These are phyloP conservation scores for Streptanthus diversifolius DNA, from an alignment of 345 rosid species.

Conservation along the genomic window DNA sequence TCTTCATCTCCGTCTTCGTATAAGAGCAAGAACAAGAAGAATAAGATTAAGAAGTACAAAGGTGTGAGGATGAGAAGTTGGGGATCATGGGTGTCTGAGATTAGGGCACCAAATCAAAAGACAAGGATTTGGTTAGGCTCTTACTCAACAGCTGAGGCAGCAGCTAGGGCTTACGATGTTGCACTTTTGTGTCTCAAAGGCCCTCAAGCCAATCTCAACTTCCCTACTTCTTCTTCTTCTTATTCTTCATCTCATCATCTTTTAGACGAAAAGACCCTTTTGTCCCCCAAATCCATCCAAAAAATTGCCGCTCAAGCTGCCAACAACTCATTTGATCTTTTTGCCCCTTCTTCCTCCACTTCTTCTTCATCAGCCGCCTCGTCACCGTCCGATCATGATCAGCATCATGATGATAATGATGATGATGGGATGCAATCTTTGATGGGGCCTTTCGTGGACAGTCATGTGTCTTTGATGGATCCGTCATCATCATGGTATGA, in stretches of 20 bases:
- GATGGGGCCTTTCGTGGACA: constrained; percentile 29
- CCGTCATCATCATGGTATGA: constrained; percentile 38
- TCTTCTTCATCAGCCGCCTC: constrained; percentile 30
- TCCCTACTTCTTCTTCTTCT: constrained; percentile 52
- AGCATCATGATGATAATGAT: constrained; percentile 34
- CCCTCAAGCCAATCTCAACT: constrained; percentile 80
- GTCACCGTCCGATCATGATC: constrained; percentile 34
- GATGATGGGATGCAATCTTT: constrained; percentile 43
- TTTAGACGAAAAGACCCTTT: constrained; percentile 30
- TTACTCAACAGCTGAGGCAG: constrained; percentile 92
- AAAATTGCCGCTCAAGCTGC: constrained; percentile 82
- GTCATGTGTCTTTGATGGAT: constrained; percentile 37
- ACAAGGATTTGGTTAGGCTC: constrained; percentile 98
- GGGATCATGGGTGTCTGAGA: constrained; percentile 99
- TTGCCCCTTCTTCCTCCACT: constrained; percentile 21
- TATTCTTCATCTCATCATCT: constrained; percentile 38
- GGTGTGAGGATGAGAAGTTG: constrained; percentile 98
- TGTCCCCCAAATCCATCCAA: constrained; percentile 93
- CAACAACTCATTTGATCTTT: constrained; percentile 21
- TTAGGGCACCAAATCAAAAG: constrained; percentile 93
- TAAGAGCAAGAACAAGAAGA: constrained; percentile 42
- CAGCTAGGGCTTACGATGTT: constrained; percentile 97
- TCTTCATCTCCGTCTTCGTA: constrained; percentile 13
- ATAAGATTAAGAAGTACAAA: constrained; percentile 62
- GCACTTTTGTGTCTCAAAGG: constrained; percentile 94